Evolutionary conservation across 2,329 filamentous ascomycete species (phyloP).

Genomic region (Tolypocladium tropicale): DNA sequence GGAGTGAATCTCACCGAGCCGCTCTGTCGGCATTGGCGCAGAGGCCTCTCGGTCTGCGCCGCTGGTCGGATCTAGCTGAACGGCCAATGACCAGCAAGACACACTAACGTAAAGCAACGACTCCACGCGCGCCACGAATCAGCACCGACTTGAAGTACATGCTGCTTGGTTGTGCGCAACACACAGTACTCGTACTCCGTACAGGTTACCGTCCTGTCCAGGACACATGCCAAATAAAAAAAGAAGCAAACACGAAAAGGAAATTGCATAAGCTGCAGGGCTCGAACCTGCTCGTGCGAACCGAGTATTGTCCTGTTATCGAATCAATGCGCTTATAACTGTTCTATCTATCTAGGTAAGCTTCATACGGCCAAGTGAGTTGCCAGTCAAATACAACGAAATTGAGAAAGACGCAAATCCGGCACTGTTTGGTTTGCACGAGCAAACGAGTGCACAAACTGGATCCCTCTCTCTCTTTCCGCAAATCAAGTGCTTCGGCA

Average conservation of each 20-base stretch:
- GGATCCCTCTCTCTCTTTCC: background rate
- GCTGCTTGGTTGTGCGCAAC: too few relatives aligned
- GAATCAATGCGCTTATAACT: too few relatives aligned
- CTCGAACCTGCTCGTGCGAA: conserved; percentile 3
- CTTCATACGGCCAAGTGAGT: too few relatives aligned
- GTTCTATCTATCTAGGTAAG: too few relatives aligned
- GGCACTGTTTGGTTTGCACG: background rate
- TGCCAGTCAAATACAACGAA: background rate
- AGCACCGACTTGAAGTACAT: too few relatives aligned
- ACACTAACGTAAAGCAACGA: background rate
- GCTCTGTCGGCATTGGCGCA: background rate
- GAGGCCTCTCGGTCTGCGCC: background rate
- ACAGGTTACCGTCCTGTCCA: too few relatives aligned
- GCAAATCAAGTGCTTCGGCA: background rate
- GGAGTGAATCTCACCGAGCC: background rate
- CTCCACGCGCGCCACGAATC: background rate
- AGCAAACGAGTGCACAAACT: background rate
- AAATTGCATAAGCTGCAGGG: conserved; percentile 1
- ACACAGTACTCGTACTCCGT: too few relatives aligned
- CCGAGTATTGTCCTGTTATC: too few relatives aligned
- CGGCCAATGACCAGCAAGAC: background rate
- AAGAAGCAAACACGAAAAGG: background rate
- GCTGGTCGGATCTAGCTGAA: background rate
- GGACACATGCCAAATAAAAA: background rate
- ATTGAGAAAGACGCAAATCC: background rate